These are phyloP conservation scores for Penstemon barbatus DNA, from an alignment of 257 asterid species.

Conservation along the genomic window DNA sequence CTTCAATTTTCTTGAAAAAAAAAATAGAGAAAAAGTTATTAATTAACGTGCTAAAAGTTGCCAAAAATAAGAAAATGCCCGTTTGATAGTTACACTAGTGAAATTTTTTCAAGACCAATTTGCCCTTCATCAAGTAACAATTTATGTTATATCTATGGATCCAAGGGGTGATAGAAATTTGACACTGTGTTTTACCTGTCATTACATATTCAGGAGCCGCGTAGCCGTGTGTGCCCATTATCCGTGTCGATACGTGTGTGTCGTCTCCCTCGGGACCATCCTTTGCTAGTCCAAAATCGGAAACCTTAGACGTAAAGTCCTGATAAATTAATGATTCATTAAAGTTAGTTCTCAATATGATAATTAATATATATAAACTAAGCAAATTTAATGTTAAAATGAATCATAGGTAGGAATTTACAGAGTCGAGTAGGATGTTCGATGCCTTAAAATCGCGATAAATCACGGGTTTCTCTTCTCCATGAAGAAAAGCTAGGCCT, in stretches of 20 bases:
- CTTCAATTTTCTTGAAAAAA: too few relatives aligned
- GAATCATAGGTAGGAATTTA: slow-evolving; percentile 16
- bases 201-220: slow-evolving; percentile 89
- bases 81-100: too few relatives aligned
- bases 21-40: too few relatives aligned
- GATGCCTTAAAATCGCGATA: slow-evolving; percentile 83
- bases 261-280: slow-evolving; percentile 85
- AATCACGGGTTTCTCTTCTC: slow-evolving; percentile 70
- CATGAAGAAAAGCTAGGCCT: slow-evolving; percentile 84
- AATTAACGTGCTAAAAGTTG: too few relatives aligned
- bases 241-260: slow-evolving; percentile 67
- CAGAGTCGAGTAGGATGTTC: slow-evolving; percentile 55
- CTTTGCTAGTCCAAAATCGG: slow-evolving; percentile 84
- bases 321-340: slow-evolving; percentile 16
- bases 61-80: too few relatives aligned
- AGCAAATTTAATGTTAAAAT: neutral
- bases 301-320: slow-evolving; percentile 68
- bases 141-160: neutral
- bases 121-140: too few relatives aligned
- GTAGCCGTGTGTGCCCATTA: slow-evolving; percentile 91
- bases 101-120: too few relatives aligned
- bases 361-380: neutral
- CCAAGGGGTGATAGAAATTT: neutral
- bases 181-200: slow-evolving; percentile 49
- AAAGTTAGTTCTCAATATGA: slow-evolving; percentile 16